Conservation (phyloP, 2,329 filamentous ascomycete species). For the Xylariales sp. region DNA sequence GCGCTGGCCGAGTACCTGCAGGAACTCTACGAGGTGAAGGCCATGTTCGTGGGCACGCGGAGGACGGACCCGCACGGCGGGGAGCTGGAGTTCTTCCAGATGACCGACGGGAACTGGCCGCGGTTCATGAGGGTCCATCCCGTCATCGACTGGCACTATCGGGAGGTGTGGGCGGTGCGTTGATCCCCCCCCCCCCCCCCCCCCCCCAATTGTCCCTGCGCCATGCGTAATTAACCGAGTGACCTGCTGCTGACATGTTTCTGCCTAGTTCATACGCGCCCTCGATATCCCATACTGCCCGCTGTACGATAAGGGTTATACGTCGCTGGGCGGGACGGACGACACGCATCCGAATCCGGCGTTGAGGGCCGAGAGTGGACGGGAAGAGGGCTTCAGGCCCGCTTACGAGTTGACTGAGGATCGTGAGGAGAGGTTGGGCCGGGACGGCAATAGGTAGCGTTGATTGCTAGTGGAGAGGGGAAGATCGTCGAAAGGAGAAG, state of each 20-base stretch:
- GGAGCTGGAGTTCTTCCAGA: constrained; percentile 74
- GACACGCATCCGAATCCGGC: constrained; percentile 89
- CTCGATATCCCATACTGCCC: constrained; percentile 78
- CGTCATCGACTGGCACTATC: constrained; percentile 96
- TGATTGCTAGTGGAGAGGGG: too few species aligned
- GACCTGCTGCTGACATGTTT: too few species aligned
- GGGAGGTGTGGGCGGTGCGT: constrained; percentile 88
- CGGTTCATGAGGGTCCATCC: constrained; percentile 89
- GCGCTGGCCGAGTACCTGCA: constrained; percentile 74
- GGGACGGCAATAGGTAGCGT: constrained; percentile 47
- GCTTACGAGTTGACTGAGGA: constrained; percentile 74
- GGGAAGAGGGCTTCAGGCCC: constrained; percentile 49
- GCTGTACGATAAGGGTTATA: constrained; percentile 85
- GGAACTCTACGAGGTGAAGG: constrained; percentile 60
- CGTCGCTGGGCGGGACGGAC: constrained; percentile 81
- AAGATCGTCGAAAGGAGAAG: too few species aligned
- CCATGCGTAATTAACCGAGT: too few species aligned
- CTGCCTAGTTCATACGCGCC: constrained; percentile 66
- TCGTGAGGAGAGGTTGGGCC: constrained; percentile 71
- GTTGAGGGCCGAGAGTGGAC: constrained; percentile 39
- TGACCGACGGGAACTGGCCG: constrained; percentile 87
- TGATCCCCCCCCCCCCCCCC: constrained; percentile 8
- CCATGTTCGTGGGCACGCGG: constrained; percentile 83
- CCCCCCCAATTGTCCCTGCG: not conserved
- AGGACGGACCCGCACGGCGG: constrained; percentile 89